Conservation (phyloP, 129 eudicot species). For the Heracleum sosnowskyi region DNA sequence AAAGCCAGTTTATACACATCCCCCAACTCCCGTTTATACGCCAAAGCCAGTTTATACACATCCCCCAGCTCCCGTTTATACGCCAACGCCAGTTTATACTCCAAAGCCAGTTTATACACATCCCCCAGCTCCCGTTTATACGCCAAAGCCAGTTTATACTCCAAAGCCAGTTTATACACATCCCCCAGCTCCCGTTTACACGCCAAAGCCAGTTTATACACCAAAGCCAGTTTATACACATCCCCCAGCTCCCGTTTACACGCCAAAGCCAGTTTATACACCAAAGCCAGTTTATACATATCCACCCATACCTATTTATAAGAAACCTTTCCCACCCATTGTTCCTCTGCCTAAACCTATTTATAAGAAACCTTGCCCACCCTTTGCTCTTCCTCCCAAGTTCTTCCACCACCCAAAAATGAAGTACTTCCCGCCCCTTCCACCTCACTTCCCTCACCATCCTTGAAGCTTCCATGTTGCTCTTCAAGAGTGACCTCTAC, state of each 20-base stretch:
- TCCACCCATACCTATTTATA: conserved; percentile 16
- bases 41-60: conserved; percentile 17
- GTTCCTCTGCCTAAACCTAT: too few relatives aligned
- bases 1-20: conserved; percentile 23
- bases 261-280: conserved; percentile 11
- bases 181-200: background rate
- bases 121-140: conserved; percentile 13
- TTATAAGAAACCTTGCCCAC: conserved; percentile 2
- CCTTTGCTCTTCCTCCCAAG: conserved; percentile 14
- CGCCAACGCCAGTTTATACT: conserved; percentile 17
- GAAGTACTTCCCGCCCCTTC: conserved; percentile 15
- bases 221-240: conserved; percentile 21
- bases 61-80: conserved; percentile 13
- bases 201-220: conserved; percentile 12
- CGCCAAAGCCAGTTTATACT: conserved; percentile 17
- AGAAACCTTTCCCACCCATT: conserved; percentile 13
- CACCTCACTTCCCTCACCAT: conserved; percentile 15
- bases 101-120: conserved; percentile 12
- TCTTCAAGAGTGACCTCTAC: background rate
- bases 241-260: background rate
- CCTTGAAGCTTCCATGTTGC: conserved; percentile 2
- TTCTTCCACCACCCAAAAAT: conserved; percentile 7
- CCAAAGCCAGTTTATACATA: conserved; percentile 14
- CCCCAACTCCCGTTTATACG: conserved; percentile 24
- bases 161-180: conserved; percentile 8